Conservation (phyloP, 306 rosid genomes). For the Castanea mollissima region DNA sequence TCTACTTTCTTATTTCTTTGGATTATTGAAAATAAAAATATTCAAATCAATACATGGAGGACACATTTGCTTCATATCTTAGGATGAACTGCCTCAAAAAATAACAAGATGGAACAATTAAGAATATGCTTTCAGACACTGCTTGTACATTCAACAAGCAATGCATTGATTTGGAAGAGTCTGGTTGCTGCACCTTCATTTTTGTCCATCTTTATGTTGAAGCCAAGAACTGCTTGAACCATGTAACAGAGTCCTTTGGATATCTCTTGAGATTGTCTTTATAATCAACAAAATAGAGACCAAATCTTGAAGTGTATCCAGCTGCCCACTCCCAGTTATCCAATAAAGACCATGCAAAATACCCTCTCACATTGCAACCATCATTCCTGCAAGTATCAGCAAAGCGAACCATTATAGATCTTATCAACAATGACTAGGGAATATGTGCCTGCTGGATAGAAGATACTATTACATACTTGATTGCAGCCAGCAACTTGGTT, state of each 20-base stretch:
- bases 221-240: slow-evolving; percentile 76
- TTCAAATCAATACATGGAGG: too few species aligned
- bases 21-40: too few species aligned
- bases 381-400: slow-evolving; percentile 55
- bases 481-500: slow-evolving; percentile 53
- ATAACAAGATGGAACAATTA: too few species aligned
- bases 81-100: too few species aligned
- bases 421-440: background rate
- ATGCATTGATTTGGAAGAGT: background rate
- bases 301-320: slow-evolving; percentile 77
- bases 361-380: slow-evolving; percentile 83
- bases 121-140: too few species aligned
- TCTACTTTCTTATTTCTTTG: too few species aligned
- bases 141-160: background rate
- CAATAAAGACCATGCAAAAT: slow-evolving; percentile 77
- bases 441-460: background rate
- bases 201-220: slow-evolving; percentile 11
- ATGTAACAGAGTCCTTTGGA: slow-evolving; percentile 66
- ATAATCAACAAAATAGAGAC: slow-evolving; percentile 68
- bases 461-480: slow-evolving; percentile 33
- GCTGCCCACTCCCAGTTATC: slow-evolving; percentile 89
- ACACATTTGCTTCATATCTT: too few species aligned
- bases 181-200: background rate
- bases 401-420: slow-evolving; percentile 1
- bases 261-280: slow-evolving; percentile 78